Evolutionary conservation across 2,329 filamentous ascomycete species (phyloP), one percentile per base, ranked within the genome.

Genomic region (Ophiostoma populinum): DNA sequence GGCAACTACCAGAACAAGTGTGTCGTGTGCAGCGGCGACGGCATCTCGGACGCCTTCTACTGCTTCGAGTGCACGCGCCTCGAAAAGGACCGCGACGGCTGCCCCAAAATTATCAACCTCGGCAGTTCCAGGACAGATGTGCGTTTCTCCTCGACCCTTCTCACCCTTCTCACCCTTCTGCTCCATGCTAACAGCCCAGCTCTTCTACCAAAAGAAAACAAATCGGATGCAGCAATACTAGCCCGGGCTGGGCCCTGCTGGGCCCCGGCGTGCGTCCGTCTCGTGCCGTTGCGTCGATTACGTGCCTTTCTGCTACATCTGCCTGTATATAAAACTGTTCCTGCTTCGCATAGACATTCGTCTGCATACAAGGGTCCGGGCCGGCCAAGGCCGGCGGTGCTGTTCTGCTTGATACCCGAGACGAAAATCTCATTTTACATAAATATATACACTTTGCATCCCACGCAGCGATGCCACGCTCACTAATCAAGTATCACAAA

Each of bases 1-100:
- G 90, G 90, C 53, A 98, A 98, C 68, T 98, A 94, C 65, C 90
- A 95, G 63, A 98, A 98, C 65, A 98, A 98, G 59, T 98, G 90
- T 55, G 85, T 98, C 47, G 90, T 98, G 28, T 98, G 90, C 59
- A 90, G 90, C 55, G 90, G 90, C 48, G 90, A 47, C 61, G 90
- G 90, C 20, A 98, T 98, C 55, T 90, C 80, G 22, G 90, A 98
- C 55, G 90, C 90, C 33, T 95, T 95, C 58, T 98, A 98, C 64
- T 98, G 90, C 65, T 95, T 95, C 53, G 90, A 98, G 60, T 98
- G 90, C 56, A 98, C 90, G 40, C 71, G 90, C 7, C 62, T 98
- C 12, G 90, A 98, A 56, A 98, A 95, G 60, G 90, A 98, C 54
- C 67, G 90, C 41, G 90, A 98, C 53, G 90, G 90, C 2, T 98